phyloP scores from a whole-genome alignment of 2,329 filamentous ascomycete genomes.

The Coleophoma cylindrospora region DNA sequence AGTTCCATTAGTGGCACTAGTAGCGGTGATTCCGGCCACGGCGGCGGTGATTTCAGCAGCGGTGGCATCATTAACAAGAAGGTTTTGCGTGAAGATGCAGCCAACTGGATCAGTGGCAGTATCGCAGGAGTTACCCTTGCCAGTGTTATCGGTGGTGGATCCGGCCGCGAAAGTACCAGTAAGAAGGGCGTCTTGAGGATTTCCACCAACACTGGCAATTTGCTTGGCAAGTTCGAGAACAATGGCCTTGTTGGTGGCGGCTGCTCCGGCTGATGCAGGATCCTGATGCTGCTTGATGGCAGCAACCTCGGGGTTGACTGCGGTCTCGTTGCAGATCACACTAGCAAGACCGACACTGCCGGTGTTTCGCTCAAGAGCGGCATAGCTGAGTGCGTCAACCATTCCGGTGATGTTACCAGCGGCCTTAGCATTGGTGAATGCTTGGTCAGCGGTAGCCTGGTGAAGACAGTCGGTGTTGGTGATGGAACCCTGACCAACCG shows the following conservation, averaged over 20 bases:
- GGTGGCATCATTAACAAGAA: constrained; percentile 49
- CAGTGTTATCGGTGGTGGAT: constrained; percentile 37
- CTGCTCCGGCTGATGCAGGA: constrained; percentile 53
- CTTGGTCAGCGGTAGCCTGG: constrained; percentile 52
- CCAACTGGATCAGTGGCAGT: constrained; percentile 39
- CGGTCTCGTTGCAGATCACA: constrained; percentile 49
- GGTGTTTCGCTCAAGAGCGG: constrained; percentile 56
- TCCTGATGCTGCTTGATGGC: constrained; percentile 64
- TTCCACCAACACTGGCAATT: constrained; percentile 55
- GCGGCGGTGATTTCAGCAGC: constrained; percentile 45
- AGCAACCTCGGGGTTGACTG: constrained; percentile 61
- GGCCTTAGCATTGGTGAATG: constrained; percentile 56
- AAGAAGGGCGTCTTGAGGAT: constrained; percentile 55
- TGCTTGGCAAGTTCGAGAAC: constrained; percentile 54
- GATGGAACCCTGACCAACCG: constrained; percentile 40
- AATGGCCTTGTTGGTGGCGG: constrained; percentile 54
- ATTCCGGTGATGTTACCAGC: constrained; percentile 45
- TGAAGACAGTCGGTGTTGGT: constrained; percentile 53
- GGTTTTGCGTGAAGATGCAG: constrained; percentile 48
- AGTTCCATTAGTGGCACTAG: constrained; percentile 4
- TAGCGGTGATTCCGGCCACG: constrained; percentile 30
- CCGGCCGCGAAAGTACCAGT: constrained; percentile 59
- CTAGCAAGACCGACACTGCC: constrained; percentile 50
- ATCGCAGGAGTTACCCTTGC: constrained; percentile 45
- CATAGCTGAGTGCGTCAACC: constrained; percentile 48